Evolutionary conservation across 2,329 filamentous ascomycete species (phyloP), one percentile per base, ranked within the genome.

Genomic region (Alternaria atra): DNA sequence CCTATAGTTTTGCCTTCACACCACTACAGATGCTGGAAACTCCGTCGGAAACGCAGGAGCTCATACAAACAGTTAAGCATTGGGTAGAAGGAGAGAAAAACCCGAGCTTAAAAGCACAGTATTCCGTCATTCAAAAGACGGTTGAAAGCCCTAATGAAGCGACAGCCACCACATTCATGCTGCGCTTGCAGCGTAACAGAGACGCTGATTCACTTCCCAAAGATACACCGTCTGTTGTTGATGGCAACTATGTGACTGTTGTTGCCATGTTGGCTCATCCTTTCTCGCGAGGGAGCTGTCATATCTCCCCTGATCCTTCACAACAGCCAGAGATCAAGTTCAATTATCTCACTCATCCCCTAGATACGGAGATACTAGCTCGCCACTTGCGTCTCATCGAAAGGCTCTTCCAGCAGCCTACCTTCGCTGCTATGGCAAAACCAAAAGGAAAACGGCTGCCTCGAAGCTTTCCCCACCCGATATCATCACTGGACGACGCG

Each of bases 331-430:
- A 63, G 1, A 80, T 84, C 50, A 79, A 82, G 58, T 76, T 78
- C 1, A 75, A 75, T n/a, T 83, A 81, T 37, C 72, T 84, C 12
- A 75, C 78, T 10, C 79, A 84, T 56, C 80, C 82, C 0, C 67
- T 81, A 3, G 82, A 84, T 57, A 60, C 79, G 4, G 77, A 82
- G 34, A 63, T 83, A 6, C 66, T 80, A 0, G 77, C 80, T 2
- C 73, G 76, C 8, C 77, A 79, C 43, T 63, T 77, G 9, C 72
- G 72, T 15, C 78, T 77, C 44, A 71, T 80, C 3, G 75, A 81
- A 2, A 57, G 58, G 8, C 65, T 69, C 6, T 69, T 67, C 44
- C 67, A 67, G 9, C 13, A 47, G 25, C 61, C 65, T 29, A 48
- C 47, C 1, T 64, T 64, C 25, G 35, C 63, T 27, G 32, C 48